Evolutionary conservation across 2,329 filamentous ascomycete genomes (phyloP).

Genomic region (Scortechinia acanthostroma): DNA sequence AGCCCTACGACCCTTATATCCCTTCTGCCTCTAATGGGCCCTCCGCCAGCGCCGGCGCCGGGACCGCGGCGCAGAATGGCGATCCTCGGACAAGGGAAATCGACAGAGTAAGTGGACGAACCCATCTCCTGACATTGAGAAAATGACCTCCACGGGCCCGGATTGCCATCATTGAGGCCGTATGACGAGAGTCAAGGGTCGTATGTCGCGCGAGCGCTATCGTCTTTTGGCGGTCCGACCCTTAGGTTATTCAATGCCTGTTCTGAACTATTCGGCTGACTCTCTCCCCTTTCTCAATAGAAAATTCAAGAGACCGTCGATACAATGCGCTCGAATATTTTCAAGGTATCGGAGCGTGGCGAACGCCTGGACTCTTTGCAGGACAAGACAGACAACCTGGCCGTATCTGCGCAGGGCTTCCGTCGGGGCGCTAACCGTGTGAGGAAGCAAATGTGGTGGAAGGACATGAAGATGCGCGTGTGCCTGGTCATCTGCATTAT

Average conservation of each 20-base stretch:
- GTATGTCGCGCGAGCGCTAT: no score
- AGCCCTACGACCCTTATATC: conserved; percentile 82
- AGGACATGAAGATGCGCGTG: conserved; percentile 99
- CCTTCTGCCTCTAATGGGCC: conserved; percentile 26
- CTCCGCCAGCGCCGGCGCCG: background rate
- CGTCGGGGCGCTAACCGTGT: conserved; percentile 92
- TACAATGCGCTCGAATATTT: conserved; percentile 96
- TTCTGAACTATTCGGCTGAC: conserved; percentile 3
- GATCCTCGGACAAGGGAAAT: background rate
- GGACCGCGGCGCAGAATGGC: conserved; percentile 17
- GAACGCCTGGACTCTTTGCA: conserved; percentile 80
- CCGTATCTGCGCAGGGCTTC: conserved; percentile 88
- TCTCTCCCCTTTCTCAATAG: conserved; percentile 36
- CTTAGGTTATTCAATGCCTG: background rate
- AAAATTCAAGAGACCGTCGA: conserved; percentile 96
- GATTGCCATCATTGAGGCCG: no score
- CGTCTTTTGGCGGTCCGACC: no score
- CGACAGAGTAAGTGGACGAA: background rate
- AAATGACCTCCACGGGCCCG: no score
- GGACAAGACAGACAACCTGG: conserved; percentile 91
- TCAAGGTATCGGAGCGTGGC: conserved; percentile 89
- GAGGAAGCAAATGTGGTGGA: conserved; percentile 99
- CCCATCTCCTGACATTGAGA: no score
- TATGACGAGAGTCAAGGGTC: no score
- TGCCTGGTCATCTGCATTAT: conserved; percentile 88